Base-by-base conservation (phyloP, 1,284 basidiomycete genomes). In the Boletus subluridellus region DNA sequence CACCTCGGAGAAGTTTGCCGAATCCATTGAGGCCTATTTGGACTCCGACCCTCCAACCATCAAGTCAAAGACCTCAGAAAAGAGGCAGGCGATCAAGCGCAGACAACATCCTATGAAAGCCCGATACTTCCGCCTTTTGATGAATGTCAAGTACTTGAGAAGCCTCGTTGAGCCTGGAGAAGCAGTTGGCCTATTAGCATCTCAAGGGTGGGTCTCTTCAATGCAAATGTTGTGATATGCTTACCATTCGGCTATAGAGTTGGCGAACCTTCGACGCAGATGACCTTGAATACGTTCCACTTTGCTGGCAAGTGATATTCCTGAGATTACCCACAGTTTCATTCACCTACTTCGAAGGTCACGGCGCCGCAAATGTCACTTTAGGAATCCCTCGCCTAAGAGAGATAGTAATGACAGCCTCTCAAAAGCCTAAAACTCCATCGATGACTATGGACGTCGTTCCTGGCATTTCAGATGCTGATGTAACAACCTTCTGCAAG, bases 261-360 rank as follows among this genome's bases (percentile, higher is more conserved):
- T 49, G 97, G 97, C 60, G 97, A 99, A 75, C 97, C 97, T 5
- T 99, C 97, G 28, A 99, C 97, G 2, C 97, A 99, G 74, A 99
- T 99, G 97, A 99, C 97, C 34, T 79, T 99, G 65, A 99, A 99
- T 75, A 99, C 97, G 10, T 99, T 99, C 86, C 97, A 99, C 80
- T 98, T 99, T 73, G 95, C 95, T 64, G 94, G 92, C 86, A 73
- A 67, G 83, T 73, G 52, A 49, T 52, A 35, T 17, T 17, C 7
- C 49, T 24, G 4, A 24, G 24, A 35, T 50, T 10, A 26, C 4
- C 8, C 14, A 15, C 21, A 8, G 12, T 17, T 42, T 59, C 15
- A 17, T 58, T 54, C 54, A 60, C 62, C 32, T 48, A 55, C 47
- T 59, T 57, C 2, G n/a, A 69, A 89, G 94, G 96, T 66, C 97